These are phyloP conservation scores for Quercus cerris DNA, from an alignment of 306 rosid species.

Conservation along the genomic window DNA sequence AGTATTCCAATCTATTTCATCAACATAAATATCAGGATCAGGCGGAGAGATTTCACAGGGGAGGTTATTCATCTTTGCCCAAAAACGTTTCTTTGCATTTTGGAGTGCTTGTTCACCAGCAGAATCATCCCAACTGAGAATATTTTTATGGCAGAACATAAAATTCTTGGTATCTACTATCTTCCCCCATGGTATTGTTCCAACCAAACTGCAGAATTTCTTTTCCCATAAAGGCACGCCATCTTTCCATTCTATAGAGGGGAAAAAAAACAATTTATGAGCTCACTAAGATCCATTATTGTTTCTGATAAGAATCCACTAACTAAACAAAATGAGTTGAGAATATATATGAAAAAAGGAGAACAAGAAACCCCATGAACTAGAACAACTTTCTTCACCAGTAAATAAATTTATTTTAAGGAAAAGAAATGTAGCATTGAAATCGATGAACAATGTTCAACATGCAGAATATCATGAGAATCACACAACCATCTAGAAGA, in stretches of 20 bases:
- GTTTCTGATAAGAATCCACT: background rate
- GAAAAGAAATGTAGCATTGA: constrained; percentile 2
- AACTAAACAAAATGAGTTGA: background rate
- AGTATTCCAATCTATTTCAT: constrained; percentile 73
- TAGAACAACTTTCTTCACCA: background rate
- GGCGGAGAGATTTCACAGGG: constrained; percentile 42
- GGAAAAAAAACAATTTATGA: background rate
- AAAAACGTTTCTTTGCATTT: constrained; percentile 59
- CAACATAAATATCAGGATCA: constrained; percentile 53
- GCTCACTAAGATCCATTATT: background rate
- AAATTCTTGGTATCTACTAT: constrained; percentile 51
- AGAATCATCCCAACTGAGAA: constrained; percentile 68
- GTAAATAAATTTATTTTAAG: background rate
- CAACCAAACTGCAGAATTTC: constrained; percentile 56
- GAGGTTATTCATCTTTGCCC: constrained; percentile 57
- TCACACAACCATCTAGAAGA: background rate
- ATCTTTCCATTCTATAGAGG: constrained; percentile 46
- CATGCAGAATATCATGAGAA: background rate
- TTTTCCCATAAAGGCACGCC: constrained; percentile 93
- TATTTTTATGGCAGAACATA: constrained; percentile 41
- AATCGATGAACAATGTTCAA: background rate
- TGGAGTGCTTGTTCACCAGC: constrained; percentile 75
- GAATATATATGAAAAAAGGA: background rate
- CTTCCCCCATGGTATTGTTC: constrained; percentile 80
- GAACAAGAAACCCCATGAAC: constrained; percentile 6